Conservation (phyloP, 768 basidiomycete genomes). For the Amanita jacksonii region DNA sequence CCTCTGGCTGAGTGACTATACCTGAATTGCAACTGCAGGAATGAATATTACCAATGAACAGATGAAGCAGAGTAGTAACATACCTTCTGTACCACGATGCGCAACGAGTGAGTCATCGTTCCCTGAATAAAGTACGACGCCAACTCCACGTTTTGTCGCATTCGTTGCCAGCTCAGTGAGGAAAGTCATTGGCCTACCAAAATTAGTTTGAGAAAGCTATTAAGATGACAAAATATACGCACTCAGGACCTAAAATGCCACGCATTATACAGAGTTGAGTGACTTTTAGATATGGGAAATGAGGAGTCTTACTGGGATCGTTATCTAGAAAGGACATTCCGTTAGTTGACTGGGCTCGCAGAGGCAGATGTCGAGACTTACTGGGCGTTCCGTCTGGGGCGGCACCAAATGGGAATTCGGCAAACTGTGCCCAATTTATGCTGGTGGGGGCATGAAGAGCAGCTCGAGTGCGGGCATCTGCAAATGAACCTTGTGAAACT, state of each 20-base stretch:
- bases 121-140: slow-evolving; percentile 53
- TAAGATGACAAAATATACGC: slow-evolving; percentile 10
- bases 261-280: background rate
- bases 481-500: background rate
- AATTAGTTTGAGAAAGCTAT: background rate
- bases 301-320: slow-evolving; percentile 26
- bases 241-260: slow-evolving; percentile 24
- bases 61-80: slow-evolving; percentile 9
- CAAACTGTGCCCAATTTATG: slow-evolving; percentile 32
- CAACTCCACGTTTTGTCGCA: slow-evolving; percentile 39
- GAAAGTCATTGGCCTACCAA: slow-evolving; percentile 49
- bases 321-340: slow-evolving; percentile 17
- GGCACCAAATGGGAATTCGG: slow-evolving; percentile 18
- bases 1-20: slow-evolving; percentile 11
- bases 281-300: background rate
- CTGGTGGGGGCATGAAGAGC: slow-evolving; percentile 65
- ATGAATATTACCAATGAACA: slow-evolving; percentile 5
- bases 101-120: slow-evolving; percentile 62
- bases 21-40: slow-evolving; percentile 46
- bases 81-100: slow-evolving; percentile 57
- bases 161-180: slow-evolving; percentile 60
- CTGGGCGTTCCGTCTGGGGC: slow-evolving; percentile 4
- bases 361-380: too few relatives aligned
- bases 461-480: slow-evolving; percentile 44
- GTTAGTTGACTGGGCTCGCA: too few relatives aligned